A percentile compares a stretch with the other conserved stretches of the same genome.
These are phyloP conservation scores for Dactylis glomerata DNA, from an alignment of 176 grass and related monocot species.

Conservation along the genomic window DNA sequence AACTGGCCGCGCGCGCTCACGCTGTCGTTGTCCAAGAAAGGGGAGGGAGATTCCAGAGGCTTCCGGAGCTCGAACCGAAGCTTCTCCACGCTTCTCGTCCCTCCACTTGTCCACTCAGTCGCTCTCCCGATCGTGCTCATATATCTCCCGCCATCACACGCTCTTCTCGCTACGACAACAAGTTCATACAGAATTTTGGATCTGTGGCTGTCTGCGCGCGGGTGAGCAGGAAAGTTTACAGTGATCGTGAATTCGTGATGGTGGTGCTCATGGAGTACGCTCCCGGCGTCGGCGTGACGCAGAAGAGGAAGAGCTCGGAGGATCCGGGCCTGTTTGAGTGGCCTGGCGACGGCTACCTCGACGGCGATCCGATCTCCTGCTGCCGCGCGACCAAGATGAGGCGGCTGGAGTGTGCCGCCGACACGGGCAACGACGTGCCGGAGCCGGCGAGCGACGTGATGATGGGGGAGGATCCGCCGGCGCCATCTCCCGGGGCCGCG, in stretches of 20 bases:
- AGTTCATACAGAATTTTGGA: background rate
- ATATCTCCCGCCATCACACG: background rate
- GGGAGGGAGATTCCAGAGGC: constrained; percentile 6
- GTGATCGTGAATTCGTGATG: constrained; percentile 5
- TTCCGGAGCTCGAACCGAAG: constrained; percentile 22
- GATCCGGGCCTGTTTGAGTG: constrained; percentile 2
- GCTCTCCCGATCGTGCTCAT: background rate
- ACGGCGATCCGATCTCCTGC: background rate
- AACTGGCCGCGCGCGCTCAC: background rate
- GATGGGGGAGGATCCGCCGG: constrained; percentile 4
- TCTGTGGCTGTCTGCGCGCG: background rate
- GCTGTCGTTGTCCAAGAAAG: background rate
- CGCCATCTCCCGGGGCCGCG: background rate
- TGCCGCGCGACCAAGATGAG: constrained; percentile 47
- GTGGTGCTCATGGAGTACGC: constrained; percentile 42
- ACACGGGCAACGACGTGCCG: background rate
- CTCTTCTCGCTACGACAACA: background rate
- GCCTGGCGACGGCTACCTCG: background rate
- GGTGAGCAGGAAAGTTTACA: background rate
- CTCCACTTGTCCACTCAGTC: background rate
- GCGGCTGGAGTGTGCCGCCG: background rate
- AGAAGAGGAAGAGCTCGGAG: constrained; percentile 41
- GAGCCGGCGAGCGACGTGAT: background rate
- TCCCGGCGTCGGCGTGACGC: background rate
- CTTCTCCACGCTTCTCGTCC: constrained; percentile 29